Evolutionary conservation across 2,329 filamentous ascomycete species (phyloP).

Genomic region (Curvularia lunata): DNA sequence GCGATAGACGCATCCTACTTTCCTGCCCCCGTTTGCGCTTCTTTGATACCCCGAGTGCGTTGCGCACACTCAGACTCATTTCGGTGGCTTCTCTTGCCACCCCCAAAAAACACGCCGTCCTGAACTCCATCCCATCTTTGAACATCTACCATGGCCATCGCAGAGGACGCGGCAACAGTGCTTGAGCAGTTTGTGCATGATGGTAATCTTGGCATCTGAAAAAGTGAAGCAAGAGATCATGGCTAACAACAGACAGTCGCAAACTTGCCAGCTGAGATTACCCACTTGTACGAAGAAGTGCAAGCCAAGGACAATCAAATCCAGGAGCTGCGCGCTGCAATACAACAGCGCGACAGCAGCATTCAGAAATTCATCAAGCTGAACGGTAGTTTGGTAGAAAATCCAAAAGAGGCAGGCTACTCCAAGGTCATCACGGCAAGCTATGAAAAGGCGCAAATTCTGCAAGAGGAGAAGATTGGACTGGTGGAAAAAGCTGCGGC

Average conservation of each 20-base stretch:
- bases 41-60: neutral
- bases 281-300: slow-evolving; percentile 83
- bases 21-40: neutral
- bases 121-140: neutral
- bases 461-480: slow-evolving; percentile 77
- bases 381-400: slow-evolving; percentile 74
- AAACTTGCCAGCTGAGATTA: slow-evolving; percentile 82
- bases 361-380: slow-evolving; percentile 83
- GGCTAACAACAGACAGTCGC: slow-evolving; percentile 58
- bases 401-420: slow-evolving; percentile 76
- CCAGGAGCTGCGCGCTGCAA: slow-evolving; percentile 70
- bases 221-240: neutral
- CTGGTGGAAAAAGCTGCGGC: slow-evolving; percentile 69
- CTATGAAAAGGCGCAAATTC: slow-evolving; percentile 70
- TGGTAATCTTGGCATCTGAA: slow-evolving; percentile 50
- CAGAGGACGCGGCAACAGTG: slow-evolving; percentile 70
- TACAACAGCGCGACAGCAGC: slow-evolving; percentile 73
- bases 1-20: neutral
- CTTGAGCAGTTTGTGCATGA: slow-evolving; percentile 80
- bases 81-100: slow-evolving; percentile 1
- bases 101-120: neutral
- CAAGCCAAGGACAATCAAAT: slow-evolving; percentile 78
- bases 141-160: slow-evolving; percentile 39
- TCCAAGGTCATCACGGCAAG: slow-evolving; percentile 70
- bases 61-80: neutral